Base-by-base conservation (phyloP, 306 rosid genomes). In the Vicia faba region DNA sequence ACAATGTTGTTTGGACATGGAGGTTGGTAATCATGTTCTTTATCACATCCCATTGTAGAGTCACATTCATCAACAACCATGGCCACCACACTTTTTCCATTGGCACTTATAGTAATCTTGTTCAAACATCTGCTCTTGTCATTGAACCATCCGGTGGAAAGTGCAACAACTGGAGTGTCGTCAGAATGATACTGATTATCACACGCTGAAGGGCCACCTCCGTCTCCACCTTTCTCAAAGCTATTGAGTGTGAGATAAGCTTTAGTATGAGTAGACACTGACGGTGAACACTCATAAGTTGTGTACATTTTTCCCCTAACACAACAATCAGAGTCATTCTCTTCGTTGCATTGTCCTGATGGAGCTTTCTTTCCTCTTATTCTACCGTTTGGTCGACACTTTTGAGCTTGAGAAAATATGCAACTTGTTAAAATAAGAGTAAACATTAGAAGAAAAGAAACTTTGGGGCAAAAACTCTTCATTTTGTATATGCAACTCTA, bases 311-410 rank as follows among this genome's bases (percentile, higher is more conserved):
- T 56, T 2, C 84, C 85, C 7, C 62, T 11, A 15, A 14, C 19
- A 11, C 88, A 84, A n/a, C 85, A 80, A 4, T 58, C 75, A 0
- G 85, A 78, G 36, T 75, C 15, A n/a, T 84, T 69, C 8, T 69
- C 78, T n/a, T 12, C 1, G 61, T 75, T 81, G 58, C 88, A 84
- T 11, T 84, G 61, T 19, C 73, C 75, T 2, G 45, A 9, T 8
- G 43, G 79, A 7, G 86, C 61, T 9, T 61, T 29, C 58, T 64
- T 70, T 3, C 80, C 83, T 45, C 0, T 41, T 2, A 75, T 31
- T 33, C 36, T 58, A 0, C 80, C 80, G 41, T 70, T 74, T 25
- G 77, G 76, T 0, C 36, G 43, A 0, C 80, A 79, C 1, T 64
- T 28, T 5, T 73, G 79, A 4, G 79, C 79, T 20, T 84, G 69